Evolutionary conservation across 2,329 filamentous ascomycete species (phyloP).

Genomic region (Penicillium sp.): DNA sequence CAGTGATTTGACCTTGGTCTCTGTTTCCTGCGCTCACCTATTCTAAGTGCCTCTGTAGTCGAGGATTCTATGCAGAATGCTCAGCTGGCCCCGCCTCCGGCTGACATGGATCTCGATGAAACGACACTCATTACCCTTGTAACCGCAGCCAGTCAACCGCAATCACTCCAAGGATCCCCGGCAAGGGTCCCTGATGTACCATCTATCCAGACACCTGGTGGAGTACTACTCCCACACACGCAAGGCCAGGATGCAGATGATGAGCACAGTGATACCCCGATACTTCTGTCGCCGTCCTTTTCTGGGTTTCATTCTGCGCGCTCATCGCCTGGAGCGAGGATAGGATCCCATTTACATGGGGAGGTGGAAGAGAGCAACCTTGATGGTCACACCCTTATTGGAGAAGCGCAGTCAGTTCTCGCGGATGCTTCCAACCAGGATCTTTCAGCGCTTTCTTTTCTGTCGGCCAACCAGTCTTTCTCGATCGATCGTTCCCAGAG

Average conservation of each 20-base stretch:
- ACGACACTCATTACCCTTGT: conserved; percentile 22
- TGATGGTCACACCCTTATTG: conserved; percentile 24
- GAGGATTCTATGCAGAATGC: conserved; percentile 26
- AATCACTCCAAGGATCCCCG: conserved; percentile 10
- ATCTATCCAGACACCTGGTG: conserved; percentile 13
- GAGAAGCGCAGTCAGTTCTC: conserved; percentile 10
- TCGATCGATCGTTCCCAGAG: conserved; percentile 7
- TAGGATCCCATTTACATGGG: conserved; percentile 3
- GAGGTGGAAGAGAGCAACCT: conserved; percentile 12
- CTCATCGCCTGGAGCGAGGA: conserved; percentile 18
- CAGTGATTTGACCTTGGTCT: conserved; percentile 37
- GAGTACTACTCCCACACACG: conserved; percentile 3
- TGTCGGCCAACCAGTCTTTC: conserved; percentile 20
- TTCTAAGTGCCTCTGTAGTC: conserved; percentile 30
- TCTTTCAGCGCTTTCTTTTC: conserved; percentile 16
- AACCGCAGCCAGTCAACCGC: conserved; percentile 13
- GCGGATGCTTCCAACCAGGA: conserved; percentile 15
- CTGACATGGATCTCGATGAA: conserved; percentile 21
- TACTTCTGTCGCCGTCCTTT: conserved; percentile 22
- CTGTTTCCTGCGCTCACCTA: conserved; percentile 29
- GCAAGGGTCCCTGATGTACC: conserved; percentile 10
- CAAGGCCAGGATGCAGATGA: conserved; percentile 13
- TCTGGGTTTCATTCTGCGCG: conserved; percentile 23
- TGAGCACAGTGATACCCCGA: conserved; percentile 15
- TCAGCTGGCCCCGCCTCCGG: conserved; percentile 4